These are phyloP conservation scores for Ilyonectria destructans DNA, from an alignment of 2,329 filamentous ascomycete genomes.

Conservation along the genomic window DNA sequence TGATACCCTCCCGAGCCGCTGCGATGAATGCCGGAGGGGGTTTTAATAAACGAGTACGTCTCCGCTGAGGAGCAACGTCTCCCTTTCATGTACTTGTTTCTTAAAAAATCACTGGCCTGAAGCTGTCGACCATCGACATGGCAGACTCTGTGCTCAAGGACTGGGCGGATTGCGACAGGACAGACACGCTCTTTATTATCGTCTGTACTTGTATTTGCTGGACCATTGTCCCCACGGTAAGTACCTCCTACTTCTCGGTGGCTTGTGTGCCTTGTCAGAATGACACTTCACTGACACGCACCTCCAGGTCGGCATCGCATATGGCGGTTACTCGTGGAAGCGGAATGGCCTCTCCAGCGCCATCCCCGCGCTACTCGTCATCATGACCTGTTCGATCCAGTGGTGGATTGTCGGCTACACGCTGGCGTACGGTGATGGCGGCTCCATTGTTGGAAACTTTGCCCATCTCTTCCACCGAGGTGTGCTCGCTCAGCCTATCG, in stretches of 20 bases:
- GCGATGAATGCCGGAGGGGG: neutral
- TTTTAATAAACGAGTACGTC: slow-evolving; percentile 1
- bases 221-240: slow-evolving; percentile 39
- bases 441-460: slow-evolving; percentile 28
- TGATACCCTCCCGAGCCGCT: neutral
- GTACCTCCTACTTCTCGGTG: neutral
- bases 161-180: slow-evolving; percentile 37
- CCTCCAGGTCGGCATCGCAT: slow-evolving; percentile 35
- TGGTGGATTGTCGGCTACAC: slow-evolving; percentile 40
- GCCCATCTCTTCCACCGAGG: slow-evolving; percentile 35
- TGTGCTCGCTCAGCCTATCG: slow-evolving; percentile 34
- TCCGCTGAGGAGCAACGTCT: neutral
- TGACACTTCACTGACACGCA: slow-evolving; percentile 14
- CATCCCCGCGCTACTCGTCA: slow-evolving; percentile 35
- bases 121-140: slow-evolving; percentile 7
- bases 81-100: neutral
- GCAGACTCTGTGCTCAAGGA: slow-evolving; percentile 35
- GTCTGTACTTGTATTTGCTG: slow-evolving; percentile 40
- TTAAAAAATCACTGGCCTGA: neutral
- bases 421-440: slow-evolving; percentile 39
- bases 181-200: slow-evolving; percentile 38
- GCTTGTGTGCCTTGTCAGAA: neutral
- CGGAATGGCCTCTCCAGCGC: slow-evolving; percentile 35
- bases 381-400: slow-evolving; percentile 38
- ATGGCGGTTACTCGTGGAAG: slow-evolving; percentile 37